Base-by-base conservation (phyloP, 202 grass and related monocot genomes). In the Dendrocalamus latiflorus region DNA sequence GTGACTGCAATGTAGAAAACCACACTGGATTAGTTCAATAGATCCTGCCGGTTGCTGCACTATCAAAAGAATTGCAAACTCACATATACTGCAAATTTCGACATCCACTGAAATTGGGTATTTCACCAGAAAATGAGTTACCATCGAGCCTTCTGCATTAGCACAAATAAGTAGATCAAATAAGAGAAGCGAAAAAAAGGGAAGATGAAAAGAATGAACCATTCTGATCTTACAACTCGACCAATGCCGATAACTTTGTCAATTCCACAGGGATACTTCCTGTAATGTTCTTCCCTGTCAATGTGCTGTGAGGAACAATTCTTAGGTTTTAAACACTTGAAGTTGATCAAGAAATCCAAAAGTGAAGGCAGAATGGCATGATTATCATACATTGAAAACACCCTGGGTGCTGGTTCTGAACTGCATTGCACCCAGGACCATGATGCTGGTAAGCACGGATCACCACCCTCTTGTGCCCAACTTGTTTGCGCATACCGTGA, bases 401-500 rank as follows among this genome's bases (percentile, higher is more conserved):
- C 79, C 62, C 83, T 91, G 18, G 95, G 92, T 88, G 83, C 70
- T 74, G 74, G 47, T 85, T 98, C 95, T 81, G 87, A 93, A 78
- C 72, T 98, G 74, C 93, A 98, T 75, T 95, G 89, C 64, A 95
- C 93, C 96, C 96, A 95, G 71, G 93, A 88, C 93, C 96, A 98
- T 67, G 96, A 85, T 78, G 83, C 82, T 41, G 96, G 93, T 72
- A 95, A 81, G 80, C 96, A 98, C 15, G 93, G 95, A 77, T 98
- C 96, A 61, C 96, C 96, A 50, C 96, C 96, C 83, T 95, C 93
- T 84, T 87, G 80, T 34, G 96, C 93, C 96, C 96, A 98, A 65
- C 80, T 56, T 90, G 74, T 87, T 82, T 91, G 72, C 1, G 83
- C 72, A 77, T 95, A 95, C 38, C 72, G 84, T 61, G 89, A 93